These are phyloP conservation scores for Termitomyces heimii DNA, from an alignment of 768 basidiomycete genomes.

Conservation along the genomic window DNA sequence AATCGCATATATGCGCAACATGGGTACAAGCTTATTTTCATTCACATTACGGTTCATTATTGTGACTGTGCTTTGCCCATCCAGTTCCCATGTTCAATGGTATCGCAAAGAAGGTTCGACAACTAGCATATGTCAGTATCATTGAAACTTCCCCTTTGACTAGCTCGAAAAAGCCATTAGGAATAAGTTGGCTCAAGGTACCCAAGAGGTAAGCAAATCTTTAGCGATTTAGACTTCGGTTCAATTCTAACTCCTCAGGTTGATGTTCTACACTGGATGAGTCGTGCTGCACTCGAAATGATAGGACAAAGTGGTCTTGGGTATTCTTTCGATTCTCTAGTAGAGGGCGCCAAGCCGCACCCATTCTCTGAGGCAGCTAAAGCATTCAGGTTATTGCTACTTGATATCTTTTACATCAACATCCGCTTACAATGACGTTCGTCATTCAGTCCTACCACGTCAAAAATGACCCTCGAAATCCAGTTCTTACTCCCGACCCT, in stretches of 20 bases:
- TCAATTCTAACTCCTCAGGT: background rate
- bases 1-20: background rate
- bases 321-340: background rate
- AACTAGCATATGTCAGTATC: background rate
- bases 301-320: background rate
- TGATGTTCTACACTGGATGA: background rate
- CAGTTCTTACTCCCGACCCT: background rate
- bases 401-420: background rate
- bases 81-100: background rate
- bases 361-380: background rate
- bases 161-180: background rate
- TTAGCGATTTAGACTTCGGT: background rate
- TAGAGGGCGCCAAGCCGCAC: background rate
- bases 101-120: background rate
- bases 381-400: background rate
- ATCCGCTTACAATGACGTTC: background rate
- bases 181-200: background rate
- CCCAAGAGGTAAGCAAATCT: background rate
- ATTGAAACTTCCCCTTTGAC: background rate
- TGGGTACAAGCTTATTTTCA: background rate
- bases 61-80: background rate
- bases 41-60: too few species aligned
- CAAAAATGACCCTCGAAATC: background rate
- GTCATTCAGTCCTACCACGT: background rate
- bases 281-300: background rate